Base-by-base conservation (phyloP, 768 basidiomycete species). In the Leccinum pellstonianum region DNA sequence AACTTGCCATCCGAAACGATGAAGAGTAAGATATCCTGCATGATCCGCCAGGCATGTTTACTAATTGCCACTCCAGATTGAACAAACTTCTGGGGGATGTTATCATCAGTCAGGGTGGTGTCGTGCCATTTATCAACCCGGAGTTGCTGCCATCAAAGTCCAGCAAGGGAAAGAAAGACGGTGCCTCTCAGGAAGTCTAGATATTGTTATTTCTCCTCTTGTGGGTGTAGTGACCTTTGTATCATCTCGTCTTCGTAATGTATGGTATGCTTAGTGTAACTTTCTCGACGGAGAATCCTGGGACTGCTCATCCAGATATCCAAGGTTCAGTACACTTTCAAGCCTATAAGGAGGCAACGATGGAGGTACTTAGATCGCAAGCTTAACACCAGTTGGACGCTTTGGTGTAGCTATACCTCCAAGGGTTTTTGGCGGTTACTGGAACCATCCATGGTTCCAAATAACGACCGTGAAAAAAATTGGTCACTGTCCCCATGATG, bases 31-130 rank as follows among this genome's bases (percentile, higher is more conserved):
- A 79, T 4, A 2, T 49, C n/a, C 41, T 3, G 0, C 9, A 14
- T 12, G 14, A 41, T 38, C 11, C 12, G 14, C 23, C 4, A 12
- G 4, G 9, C 8, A 5, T 41, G 31, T 19, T 50, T 54, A 9
- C 54, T 61, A 9, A 58, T 29, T 12, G 5, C 12, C 4, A 0
- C 35, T 58, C 0, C 59, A 85, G 83, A 64, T 70, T 86, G 66
- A 81, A 83, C 73, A 84, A 81, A 66, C 78, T 85, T 6, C 74
- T 86, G 12, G 83, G 79, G 17, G 75, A 82, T 63, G 85, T 87
- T 60, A 84, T 87, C 71, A 91, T 91, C 76, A 83, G 80, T 58
- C 83, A 90, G 70, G 90, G 90, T 75, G 90, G 90, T 80, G 89
- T 90, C 41, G 82, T 87, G 19, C 86, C 86, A 38, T 79, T 79